Conservation (phyloP, 2,329 filamentous ascomycete genomes). For the Ramularia endophylla region DNA sequence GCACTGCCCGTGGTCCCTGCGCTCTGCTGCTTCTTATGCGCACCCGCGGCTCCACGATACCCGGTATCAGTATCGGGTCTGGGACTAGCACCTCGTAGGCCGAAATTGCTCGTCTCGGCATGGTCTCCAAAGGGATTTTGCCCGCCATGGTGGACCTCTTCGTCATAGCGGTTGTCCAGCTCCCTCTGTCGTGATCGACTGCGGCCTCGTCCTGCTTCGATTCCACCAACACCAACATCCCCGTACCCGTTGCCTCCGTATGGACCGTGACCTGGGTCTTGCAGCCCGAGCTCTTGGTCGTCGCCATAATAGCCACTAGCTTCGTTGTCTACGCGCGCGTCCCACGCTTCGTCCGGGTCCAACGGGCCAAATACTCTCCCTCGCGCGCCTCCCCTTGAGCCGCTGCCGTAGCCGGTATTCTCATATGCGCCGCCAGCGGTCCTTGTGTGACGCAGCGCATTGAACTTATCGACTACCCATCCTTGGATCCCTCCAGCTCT, state of each 20-base stretch:
- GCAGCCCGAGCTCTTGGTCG: constrained; percentile 58
- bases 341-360: constrained; percentile 83
- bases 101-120: constrained; percentile 55
- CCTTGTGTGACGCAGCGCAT: constrained; percentile 58
- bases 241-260: constrained; percentile 37
- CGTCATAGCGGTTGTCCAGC: constrained; percentile 41
- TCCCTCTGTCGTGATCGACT: constrained; percentile 46
- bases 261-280: constrained; percentile 36
- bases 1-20: constrained; percentile 28
- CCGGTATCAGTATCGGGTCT: constrained; percentile 55
- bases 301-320: constrained; percentile 56
- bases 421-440: constrained; percentile 51
- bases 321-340: constrained; percentile 69
- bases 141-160: constrained; percentile 39
- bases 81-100: constrained; percentile 67
- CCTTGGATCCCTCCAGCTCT: constrained; percentile 59
- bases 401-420: constrained; percentile 26
- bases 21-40: constrained; percentile 37
- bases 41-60: constrained; percentile 33
- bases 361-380: constrained; percentile 57
- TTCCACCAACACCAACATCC: constrained; percentile 28
- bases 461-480: constrained; percentile 65
- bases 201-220: constrained; percentile 38
- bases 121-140: constrained; percentile 68
- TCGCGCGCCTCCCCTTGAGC: constrained; percentile 14